phyloP scores from a whole-genome alignment of 2,329 filamentous ascomycete species.

The Aspergillus costaricaensis region DNA sequence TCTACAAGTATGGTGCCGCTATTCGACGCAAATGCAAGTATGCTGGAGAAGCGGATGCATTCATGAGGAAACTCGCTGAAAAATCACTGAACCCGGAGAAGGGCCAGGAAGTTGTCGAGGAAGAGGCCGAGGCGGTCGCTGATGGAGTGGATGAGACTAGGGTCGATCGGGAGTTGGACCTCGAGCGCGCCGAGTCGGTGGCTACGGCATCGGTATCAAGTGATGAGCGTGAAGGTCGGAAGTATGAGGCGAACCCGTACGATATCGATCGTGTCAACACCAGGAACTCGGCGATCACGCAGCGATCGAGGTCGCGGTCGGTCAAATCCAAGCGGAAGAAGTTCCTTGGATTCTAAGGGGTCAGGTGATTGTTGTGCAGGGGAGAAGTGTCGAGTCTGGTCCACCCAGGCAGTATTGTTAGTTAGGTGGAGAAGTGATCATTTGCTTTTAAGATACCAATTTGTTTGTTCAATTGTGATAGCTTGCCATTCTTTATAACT shows the following conservation, averaged over 20 bases:
- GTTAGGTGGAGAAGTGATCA: not conserved
- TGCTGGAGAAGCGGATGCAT: constrained; percentile 33
- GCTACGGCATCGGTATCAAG: constrained; percentile 12
- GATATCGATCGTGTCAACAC: constrained; percentile 38
- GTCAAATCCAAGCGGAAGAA: constrained; percentile 1
- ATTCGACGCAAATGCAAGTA: constrained; percentile 42
- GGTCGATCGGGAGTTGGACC: not conserved
- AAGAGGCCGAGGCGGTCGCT: not conserved
- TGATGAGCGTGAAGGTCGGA: constrained; percentile 11
- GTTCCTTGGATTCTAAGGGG: constrained; percentile 8
- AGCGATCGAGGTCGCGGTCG: constrained; percentile 20
- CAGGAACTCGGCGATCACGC: constrained; percentile 29
- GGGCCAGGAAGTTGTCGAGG: constrained; percentile 1
- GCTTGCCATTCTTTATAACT: not conserved
- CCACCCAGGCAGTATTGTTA: too few relatives aligned
- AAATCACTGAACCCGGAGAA: constrained; percentile 7
- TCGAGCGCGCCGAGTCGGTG: constrained; percentile 5
- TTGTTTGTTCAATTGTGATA: not conserved
- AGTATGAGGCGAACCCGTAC: constrained; percentile 34
- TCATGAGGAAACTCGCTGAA: constrained; percentile 29
- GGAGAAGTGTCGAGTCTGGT: too few relatives aligned
- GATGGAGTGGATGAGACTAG: not conserved
- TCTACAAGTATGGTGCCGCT: constrained; percentile 39
- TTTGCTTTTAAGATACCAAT: not conserved
- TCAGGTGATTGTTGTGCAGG: not conserved